These are phyloP conservation scores for Chloromonas sp. DNA, from an alignment of 163 green algal genomes.

Conservation along the genomic window DNA sequence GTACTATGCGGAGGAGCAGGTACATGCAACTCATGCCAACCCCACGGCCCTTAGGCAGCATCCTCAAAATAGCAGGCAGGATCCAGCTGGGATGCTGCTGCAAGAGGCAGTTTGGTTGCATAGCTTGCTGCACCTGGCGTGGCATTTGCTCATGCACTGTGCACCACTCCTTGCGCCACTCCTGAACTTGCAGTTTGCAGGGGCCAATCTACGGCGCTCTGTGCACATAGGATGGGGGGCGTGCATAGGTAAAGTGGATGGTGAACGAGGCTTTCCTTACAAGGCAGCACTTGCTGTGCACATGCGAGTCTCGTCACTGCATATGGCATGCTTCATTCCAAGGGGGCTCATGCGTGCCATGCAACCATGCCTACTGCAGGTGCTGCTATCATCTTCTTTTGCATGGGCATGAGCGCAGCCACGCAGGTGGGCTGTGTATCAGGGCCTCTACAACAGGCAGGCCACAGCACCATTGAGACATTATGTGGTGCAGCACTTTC, in stretches of 20 bases:
- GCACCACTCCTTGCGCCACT: not conserved
- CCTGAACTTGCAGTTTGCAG: not conserved
- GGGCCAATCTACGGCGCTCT: not conserved
- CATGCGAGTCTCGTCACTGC: no score
- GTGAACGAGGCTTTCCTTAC: no score
- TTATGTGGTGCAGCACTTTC: not conserved
- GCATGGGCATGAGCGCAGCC: constrained; percentile 20
- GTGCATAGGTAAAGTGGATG: no score
- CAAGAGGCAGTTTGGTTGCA: no score
- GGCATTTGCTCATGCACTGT: not conserved
- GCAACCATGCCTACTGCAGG: not conserved
- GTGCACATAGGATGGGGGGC: constrained; percentile 1
- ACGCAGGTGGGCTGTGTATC: constrained; percentile 8
- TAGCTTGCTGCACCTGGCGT: not conserved
- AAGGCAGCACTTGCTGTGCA: no score
- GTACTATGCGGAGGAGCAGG: no score
- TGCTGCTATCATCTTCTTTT: constrained; percentile 14
- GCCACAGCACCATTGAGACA: not conserved
- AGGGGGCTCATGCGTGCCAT: no score
- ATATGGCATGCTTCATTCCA: no score
- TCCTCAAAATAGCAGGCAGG: no score
- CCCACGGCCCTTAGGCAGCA: no score
- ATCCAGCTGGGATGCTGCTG: no score
- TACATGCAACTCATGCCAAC: no score
- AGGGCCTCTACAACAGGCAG: not conserved